A percentile compares a stretch with the other conserved stretches of the same genome.
These are phyloP conservation scores for Aaosphaeria arxii DNA, from an alignment of 2,329 filamentous ascomycete genomes.

Conservation along the genomic window DNA sequence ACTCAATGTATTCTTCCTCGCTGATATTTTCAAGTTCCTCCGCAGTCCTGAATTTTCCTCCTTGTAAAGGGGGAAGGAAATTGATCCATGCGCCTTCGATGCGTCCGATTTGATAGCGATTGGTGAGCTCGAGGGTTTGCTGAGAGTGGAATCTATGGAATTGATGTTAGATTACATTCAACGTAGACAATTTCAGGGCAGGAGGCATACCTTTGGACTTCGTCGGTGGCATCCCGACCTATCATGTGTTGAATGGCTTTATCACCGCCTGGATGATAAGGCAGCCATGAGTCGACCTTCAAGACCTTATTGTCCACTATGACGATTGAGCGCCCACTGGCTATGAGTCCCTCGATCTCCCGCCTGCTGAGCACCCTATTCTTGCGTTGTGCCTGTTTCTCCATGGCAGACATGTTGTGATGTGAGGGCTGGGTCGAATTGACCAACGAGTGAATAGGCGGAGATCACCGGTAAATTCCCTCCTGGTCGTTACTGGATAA, in stretches of 20 bases:
- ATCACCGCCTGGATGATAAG: slow-evolving; percentile 87
- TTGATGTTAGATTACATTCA: slow-evolving; percentile 3
- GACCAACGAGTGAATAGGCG: neutral
- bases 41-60: slow-evolving; percentile 68
- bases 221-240: slow-evolving; percentile 88
- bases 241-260: slow-evolving; percentile 93
- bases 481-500: no score
- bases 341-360: slow-evolving; percentile 78
- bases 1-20: slow-evolving; percentile 20
- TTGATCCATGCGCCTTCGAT: slow-evolving; percentile 82
- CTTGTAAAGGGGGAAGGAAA: slow-evolving; percentile 88
- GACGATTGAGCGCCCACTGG: slow-evolving; percentile 73
- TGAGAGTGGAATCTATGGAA: slow-evolving; percentile 70
- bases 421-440: neutral
- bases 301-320: slow-evolving; percentile 79
- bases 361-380: slow-evolving; percentile 55
- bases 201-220: slow-evolving; percentile 75
- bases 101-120: slow-evolving; percentile 76
- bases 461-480: neutral
- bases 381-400: slow-evolving; percentile 35
- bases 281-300: slow-evolving; percentile 84
- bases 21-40: slow-evolving; percentile 39
- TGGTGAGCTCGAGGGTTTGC: slow-evolving; percentile 74
- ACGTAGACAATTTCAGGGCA: neutral
- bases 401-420: slow-evolving; percentile 18